Conservation (phyloP, 2,329 filamentous ascomycete genomes). For the Diaporthe ampelina region DNA sequence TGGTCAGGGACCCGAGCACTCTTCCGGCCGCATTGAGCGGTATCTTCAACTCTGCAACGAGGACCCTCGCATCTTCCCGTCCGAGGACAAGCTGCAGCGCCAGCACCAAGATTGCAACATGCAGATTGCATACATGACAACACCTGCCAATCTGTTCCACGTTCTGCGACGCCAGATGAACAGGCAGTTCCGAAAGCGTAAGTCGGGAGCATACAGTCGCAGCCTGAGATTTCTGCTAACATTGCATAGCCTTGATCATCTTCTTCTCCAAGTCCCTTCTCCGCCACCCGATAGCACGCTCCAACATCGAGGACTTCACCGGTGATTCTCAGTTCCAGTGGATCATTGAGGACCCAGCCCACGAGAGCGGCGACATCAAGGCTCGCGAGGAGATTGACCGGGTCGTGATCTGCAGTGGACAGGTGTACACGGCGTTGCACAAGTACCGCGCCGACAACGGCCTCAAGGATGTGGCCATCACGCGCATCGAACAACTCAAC, state of each 20-base stretch:
- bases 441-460: conserved; percentile 92
- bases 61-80: conserved; percentile 93
- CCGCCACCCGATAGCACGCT: conserved; percentile 92
- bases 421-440: conserved; percentile 90
- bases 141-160: conserved; percentile 96
- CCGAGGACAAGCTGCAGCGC: conserved; percentile 88
- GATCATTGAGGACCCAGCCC: conserved; percentile 93
- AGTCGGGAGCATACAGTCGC: conserved; percentile 55
- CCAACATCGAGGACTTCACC: conserved; percentile 89
- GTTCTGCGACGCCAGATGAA: conserved; percentile 97
- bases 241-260: conserved; percentile 82
- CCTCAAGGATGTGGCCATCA: conserved; percentile 92
- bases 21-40: conserved; percentile 95
- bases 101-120: conserved; percentile 99
- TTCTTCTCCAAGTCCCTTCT: conserved; percentile 99
- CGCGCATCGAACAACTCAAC: conserved; percentile 96
- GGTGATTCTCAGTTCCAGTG: conserved; percentile 95
- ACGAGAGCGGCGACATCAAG: conserved; percentile 81
- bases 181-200: conserved; percentile 98
- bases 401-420: conserved; percentile 93
- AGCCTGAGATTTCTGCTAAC: conserved; percentile 44
- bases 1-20: conserved; percentile 98
- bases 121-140: conserved; percentile 98
- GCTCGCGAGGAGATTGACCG: conserved; percentile 90
- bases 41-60: conserved; percentile 98